Evolutionary conservation across 352 stramenopile genomes (phyloP).

Genomic region (Halophytophthora batemanensis): DNA sequence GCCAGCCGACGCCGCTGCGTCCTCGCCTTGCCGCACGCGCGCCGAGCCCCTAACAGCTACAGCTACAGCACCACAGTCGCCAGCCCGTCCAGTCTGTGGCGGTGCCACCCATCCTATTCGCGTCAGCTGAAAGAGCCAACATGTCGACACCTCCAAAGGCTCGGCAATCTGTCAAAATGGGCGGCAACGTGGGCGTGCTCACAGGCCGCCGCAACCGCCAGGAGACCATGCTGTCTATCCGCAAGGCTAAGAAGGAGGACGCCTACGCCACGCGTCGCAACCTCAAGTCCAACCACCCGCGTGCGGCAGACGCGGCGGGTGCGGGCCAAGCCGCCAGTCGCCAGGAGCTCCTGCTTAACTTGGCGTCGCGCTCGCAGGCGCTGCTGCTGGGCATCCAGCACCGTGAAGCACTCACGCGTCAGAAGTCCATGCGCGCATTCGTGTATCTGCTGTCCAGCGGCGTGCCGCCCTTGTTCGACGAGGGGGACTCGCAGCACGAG

Average conservation of each 20-base stretch:
- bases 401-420: slow-evolving; percentile 59
- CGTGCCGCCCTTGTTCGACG: slow-evolving; percentile 81
- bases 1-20: no score
- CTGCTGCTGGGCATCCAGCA: slow-evolving; percentile 83
- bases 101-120: background rate
- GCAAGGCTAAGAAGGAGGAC: slow-evolving; percentile 88
- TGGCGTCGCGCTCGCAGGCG: slow-evolving; percentile 74
- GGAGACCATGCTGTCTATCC: slow-evolving; percentile 84
- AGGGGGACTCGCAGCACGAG: slow-evolving; percentile 77
- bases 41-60: no score
- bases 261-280: slow-evolving; percentile 85
- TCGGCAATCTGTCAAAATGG: slow-evolving; percentile 77
- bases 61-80: no score
- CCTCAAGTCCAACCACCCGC: slow-evolving; percentile 75
- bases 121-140: background rate
- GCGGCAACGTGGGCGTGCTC: slow-evolving; percentile 64
- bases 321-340: slow-evolving; percentile 43
- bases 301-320: slow-evolving; percentile 16
- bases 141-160: slow-evolving; percentile 37
- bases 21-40: no score
- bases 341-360: slow-evolving; percentile 73
- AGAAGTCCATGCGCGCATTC: slow-evolving; percentile 86
- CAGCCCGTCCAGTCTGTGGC: no score
- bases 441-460: slow-evolving; percentile 85
- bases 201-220: slow-evolving; percentile 80